Base-by-base conservation (phyloP, 768 basidiomycete genomes). In the Hericium rajendrae region DNA sequence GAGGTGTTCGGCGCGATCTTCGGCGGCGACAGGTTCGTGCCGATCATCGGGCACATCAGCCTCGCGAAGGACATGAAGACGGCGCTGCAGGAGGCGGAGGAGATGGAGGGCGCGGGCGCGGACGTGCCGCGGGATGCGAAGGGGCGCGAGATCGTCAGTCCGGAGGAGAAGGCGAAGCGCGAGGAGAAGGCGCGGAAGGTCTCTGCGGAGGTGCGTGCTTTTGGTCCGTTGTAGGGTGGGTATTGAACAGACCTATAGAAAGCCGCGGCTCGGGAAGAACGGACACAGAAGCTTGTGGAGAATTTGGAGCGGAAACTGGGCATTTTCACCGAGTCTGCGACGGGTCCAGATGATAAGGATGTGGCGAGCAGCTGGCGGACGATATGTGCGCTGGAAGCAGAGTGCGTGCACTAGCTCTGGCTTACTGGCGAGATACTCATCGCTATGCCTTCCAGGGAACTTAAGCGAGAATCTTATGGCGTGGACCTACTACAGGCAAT, bases 61-160 rank as follows among this genome's bases (percentile, higher is more conserved):
- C 73, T 95, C 55, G 93, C 90, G 32, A 78, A 81, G 64, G 93
- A 95, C 65, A 94, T 95, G 93, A 95, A 95, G 74, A 79, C 86
- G 2, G 93, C 91, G 4, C 70, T 94, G 66, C 92, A 94, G 66
- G 91, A 94, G 67, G 91, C 84, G 0, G 88, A 87, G 39, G 88
- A 88, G 52, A 80, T 76, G 57, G 77, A 72, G 18, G 70, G 67
- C n/a, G 70, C 68, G 46, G 65, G 60, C 28, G 71, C 73, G 58
- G 66, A 66, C 15, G 74, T 74, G 55, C 70, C 64, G 55, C 74
- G 76, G 1, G 86, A 82, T 64, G 77, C 76, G 28, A 80, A 78
- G 59, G 81, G 79, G 4, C 62, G 66, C 16, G 70, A 71, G 50
- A 68, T 74, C 22, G 49, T 76, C 20, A 68, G 66, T 16, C 72